Conservation (phyloP, 352 stramenopile species). For the Salisapilia sapeloensis region DNA sequence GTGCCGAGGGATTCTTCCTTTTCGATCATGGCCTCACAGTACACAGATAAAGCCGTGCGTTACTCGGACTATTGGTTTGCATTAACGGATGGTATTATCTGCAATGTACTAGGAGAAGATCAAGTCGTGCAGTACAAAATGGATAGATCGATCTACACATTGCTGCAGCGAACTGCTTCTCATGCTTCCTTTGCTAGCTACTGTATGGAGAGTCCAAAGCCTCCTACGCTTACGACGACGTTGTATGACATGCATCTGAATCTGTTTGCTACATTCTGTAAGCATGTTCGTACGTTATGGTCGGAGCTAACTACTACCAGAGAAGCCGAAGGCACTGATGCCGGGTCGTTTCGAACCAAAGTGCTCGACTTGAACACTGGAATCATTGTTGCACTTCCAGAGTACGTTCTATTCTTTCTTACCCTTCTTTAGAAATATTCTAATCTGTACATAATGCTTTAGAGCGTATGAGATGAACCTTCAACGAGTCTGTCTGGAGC, state of each 20-base stretch:
- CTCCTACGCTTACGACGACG: constrained; percentile 5
- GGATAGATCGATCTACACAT: constrained; percentile 18
- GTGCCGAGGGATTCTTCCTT: constrained; percentile 7
- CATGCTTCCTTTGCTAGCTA: constrained; percentile 16
- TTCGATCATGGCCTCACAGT: constrained; percentile 2
- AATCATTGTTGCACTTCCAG: constrained; percentile 46
- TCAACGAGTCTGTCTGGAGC: constrained; percentile 19
- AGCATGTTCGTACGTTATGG: constrained; percentile 24
- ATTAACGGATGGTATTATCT: constrained; percentile 49
- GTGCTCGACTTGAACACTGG: constrained; percentile 37
- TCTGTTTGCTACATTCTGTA: constrained; percentile 47
- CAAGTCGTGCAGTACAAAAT: constrained; percentile 26
- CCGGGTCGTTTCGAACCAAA: constrained; percentile 24
- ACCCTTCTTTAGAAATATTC: not conserved
- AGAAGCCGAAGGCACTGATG: constrained; percentile 5
- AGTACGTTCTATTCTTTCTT: constrained; percentile 18
- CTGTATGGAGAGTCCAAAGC: constrained; percentile 8
- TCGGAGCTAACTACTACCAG: constrained; percentile 4
- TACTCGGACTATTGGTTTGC: constrained; percentile 56
- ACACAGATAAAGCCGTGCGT: constrained; percentile 2
- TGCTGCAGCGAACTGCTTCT: constrained; percentile 20
- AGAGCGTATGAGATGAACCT: constrained; percentile 67
- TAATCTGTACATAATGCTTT: constrained; percentile 2
- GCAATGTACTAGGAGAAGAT: constrained; percentile 26
- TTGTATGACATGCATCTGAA: constrained; percentile 52